Base-by-base conservation (phyloP, 179 eudicot species). In the Camellia oleifera region DNA sequence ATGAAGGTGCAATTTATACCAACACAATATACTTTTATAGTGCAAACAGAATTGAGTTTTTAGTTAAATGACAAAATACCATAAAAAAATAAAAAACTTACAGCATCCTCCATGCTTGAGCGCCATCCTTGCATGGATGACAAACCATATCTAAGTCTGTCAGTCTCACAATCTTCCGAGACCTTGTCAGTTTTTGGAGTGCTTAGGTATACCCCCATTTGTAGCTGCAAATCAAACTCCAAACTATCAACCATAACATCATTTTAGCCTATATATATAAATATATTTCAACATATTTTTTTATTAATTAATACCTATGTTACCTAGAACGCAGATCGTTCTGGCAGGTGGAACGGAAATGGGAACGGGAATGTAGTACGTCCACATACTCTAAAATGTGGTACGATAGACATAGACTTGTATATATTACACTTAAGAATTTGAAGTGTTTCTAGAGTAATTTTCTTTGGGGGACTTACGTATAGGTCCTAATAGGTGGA, bases 71-170 rank as follows among this genome's bases (percentile, higher is more conserved):
- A 65, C 15, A 57, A 53, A 32, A 26, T 44, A 2, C 13, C 44
- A 45, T 17, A 7, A 17, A 57, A 32, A 32, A 32, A 32, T 1
- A 32, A 32, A 32, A 42, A 58, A 78, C 87, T 90, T 70, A 92
- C 97, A 82, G 90, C 94, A 84, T 92, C 97, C 85, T 92, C 97
- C 97, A 92, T 92, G 75, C 90, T 86, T 26, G 93, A 53, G 42
- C 97, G 94, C 97, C 97, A 92, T 1, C 97, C 97, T 82, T 90
- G 94, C 97, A 92, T 92, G 75, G 91, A 89, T 50, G 97, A 91
- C 66, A 89, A 48, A 44, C 97, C 97, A 86, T 88, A 92, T 79
- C 89, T 86, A 71, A 91, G 87, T 78, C 83, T 85, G 67, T 74
- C 81, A 80, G 89, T 91, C 77, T 86, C 97, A 72, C 92, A 94